Conservation (phyloP, 805 yeast species). For the Saccharomycopsis sp. region DNA sequence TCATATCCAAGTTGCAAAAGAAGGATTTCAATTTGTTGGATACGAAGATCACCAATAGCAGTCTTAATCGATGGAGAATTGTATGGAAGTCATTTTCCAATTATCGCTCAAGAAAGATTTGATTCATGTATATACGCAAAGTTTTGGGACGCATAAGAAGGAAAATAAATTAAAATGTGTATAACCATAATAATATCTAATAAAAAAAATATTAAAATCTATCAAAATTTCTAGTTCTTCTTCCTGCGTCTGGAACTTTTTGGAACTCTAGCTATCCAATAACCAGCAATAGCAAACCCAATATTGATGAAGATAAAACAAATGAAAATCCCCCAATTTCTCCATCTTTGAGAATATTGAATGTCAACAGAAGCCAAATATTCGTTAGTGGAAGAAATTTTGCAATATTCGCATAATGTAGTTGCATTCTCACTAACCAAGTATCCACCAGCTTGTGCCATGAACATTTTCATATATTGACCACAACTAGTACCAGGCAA, state of each 20-base stretch:
- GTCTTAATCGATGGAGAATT: conserved; percentile 25
- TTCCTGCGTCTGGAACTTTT: conserved; percentile 27
- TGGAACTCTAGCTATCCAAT: conserved; percentile 38
- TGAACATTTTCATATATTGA: conserved; percentile 31
- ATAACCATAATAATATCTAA: neutral
- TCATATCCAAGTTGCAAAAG: conserved; percentile 52
- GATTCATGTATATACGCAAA: neutral
- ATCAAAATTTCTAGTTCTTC: too few species aligned
- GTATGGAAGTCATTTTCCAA: conserved; percentile 26
- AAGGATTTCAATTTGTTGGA: conserved; percentile 54
- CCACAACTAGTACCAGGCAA: conserved; percentile 42
- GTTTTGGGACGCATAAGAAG: neutral
- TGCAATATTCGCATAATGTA: conserved; percentile 23
- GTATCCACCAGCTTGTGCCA: conserved; percentile 25
- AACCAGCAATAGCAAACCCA: conserved; percentile 28
- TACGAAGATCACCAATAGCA: conserved; percentile 20
- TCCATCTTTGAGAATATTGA: conserved; percentile 38
- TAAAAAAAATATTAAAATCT: conserved; percentile 41
- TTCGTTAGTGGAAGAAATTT: conserved; percentile 13
- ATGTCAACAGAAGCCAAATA: conserved; percentile 23
- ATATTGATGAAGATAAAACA: conserved; percentile 42
- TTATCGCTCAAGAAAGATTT: conserved; percentile 24
- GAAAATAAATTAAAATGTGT: too few species aligned
- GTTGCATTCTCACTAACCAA: conserved; percentile 20
- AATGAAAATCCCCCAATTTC: conserved; percentile 50